A percentile compares a stretch with the other conserved stretches of the same genome.
Evolutionary conservation across 2,329 filamentous ascomycete species (phyloP).

Genomic region (Verticillium longisporum): DNA sequence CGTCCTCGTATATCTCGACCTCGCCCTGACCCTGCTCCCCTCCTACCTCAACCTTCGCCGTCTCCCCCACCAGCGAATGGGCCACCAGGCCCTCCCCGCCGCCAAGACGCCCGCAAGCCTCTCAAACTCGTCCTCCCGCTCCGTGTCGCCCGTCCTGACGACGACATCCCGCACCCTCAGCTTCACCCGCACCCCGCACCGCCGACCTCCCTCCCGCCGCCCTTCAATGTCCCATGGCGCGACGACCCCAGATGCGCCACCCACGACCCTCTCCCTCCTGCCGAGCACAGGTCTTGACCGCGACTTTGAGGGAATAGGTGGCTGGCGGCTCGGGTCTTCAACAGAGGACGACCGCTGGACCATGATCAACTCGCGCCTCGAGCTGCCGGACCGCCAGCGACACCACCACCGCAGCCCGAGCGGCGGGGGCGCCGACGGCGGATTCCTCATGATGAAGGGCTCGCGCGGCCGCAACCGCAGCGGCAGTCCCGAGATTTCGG

Average conservation of each 20-base stretch:
- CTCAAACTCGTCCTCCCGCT: neutral
- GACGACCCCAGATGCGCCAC: neutral
- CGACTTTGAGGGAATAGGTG: constrained; percentile 54
- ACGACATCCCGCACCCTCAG: neutral
- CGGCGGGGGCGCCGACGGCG: constrained; percentile 19
- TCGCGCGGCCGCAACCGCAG: constrained; percentile 20
- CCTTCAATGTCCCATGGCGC: neutral
- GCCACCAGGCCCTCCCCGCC: constrained; percentile 14
- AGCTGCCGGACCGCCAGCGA: constrained; percentile 37
- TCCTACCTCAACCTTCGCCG: constrained; percentile 42
- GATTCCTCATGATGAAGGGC: constrained; percentile 37
- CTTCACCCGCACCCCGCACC: constrained; percentile 5
- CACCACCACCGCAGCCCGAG: constrained; percentile 38
- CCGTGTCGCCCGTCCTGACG: neutral
- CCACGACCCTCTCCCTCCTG: constrained; percentile 19
- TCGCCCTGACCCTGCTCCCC: constrained; percentile 50
- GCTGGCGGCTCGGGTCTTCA: constrained; percentile 38
- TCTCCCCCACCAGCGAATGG: constrained; percentile 19
- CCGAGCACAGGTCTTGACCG: constrained; percentile 44
- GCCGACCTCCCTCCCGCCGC: constrained; percentile 1
- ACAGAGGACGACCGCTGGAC: constrained; percentile 40
- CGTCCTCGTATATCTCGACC: constrained; percentile 55
- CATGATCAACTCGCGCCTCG: constrained; percentile 44
- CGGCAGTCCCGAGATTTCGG: constrained; percentile 24
- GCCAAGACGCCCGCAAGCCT: constrained; percentile 9